These are phyloP conservation scores for Iodosphaeria phyllophila DNA, from an alignment of 2,329 filamentous ascomycete genomes.

Conservation along the genomic window DNA sequence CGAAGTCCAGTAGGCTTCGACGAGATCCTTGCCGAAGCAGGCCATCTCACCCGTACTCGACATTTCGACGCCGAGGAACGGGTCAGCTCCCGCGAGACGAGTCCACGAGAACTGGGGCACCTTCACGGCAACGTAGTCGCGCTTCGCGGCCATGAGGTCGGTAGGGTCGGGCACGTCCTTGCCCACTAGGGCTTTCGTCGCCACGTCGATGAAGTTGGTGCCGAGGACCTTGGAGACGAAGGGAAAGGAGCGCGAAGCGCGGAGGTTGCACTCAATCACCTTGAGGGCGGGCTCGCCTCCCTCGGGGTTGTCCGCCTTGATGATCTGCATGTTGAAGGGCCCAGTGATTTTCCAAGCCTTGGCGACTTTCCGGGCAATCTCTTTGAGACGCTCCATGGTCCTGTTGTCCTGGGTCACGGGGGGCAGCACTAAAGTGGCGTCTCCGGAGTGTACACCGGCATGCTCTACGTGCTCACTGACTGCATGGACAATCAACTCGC, in stretches of 20 bases:
- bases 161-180: constrained; percentile 67
- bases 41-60: constrained; percentile 93
- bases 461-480: constrained; percentile 93
- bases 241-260: constrained; percentile 92
- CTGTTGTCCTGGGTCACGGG: constrained; percentile 60
- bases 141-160: constrained; percentile 77
- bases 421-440: constrained; percentile 85
- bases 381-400: constrained; percentile 77
- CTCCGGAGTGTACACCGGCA: constrained; percentile 93
- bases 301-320: constrained; percentile 67
- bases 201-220: constrained; percentile 90
- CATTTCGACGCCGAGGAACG: constrained; percentile 98
- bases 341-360: constrained; percentile 95
- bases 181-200: constrained; percentile 79
- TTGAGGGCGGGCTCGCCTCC: constrained; percentile 64
- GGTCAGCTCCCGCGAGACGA: constrained; percentile 87
- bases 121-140: constrained; percentile 90
- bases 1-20: constrained; percentile 96
- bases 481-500: constrained; percentile 77
- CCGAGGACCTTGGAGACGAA: constrained; percentile 96
- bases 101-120: constrained; percentile 99
- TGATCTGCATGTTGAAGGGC: constrained; percentile 99
- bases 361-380: constrained; percentile 89
- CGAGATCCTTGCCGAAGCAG: constrained; percentile 88
- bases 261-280: constrained; percentile 96